Evolutionary conservation across 192 early-diverging fungal species (phyloP).

Genomic region (Backusella psychrophila): DNA sequence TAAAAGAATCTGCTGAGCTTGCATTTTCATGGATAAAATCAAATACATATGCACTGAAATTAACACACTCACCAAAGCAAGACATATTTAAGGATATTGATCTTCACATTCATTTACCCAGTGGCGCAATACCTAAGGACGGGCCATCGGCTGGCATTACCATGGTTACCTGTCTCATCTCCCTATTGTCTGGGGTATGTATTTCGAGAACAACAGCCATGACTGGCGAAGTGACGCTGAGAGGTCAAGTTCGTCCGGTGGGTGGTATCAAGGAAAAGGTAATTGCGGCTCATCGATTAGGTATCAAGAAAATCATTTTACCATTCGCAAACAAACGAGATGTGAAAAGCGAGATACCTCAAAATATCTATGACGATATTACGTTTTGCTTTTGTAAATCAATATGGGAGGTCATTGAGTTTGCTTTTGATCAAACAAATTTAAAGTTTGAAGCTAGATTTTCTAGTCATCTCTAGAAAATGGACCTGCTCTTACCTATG

Average conservation of each 20-base stretch:
- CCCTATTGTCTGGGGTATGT: constrained; percentile 56
- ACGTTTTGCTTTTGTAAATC: constrained; percentile 62
- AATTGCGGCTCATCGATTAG: constrained; percentile 73
- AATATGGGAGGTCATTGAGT: constrained; percentile 59
- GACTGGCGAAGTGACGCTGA: constrained; percentile 86
- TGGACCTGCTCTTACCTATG: no score
- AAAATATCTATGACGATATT: constrained; percentile 61
- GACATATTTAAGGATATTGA: constrained; percentile 33
- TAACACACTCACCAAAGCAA: constrained; percentile 36
- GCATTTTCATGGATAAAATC: constrained; percentile 73
- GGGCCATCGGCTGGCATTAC: constrained; percentile 66
- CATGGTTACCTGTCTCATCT: constrained; percentile 74
- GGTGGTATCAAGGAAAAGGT: constrained; percentile 90
- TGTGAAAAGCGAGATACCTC: constrained; percentile 64
- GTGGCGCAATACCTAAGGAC: constrained; percentile 80
- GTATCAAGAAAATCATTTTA: constrained; percentile 67
- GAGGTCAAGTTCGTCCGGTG: constrained; percentile 76
- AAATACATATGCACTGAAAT: constrained; percentile 56
- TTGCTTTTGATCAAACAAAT: constrained; percentile 35
- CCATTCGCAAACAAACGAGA: constrained; percentile 71
- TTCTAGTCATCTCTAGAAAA: not conserved
- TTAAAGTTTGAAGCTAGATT: not conserved
- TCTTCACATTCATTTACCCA: constrained; percentile 84
- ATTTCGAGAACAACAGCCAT: constrained; percentile 62
- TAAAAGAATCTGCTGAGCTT: constrained; percentile 80